A percentile compares a stretch with the other conserved stretches of the same genome.
Conservation (phyloP, 495 filamentous ascomycete genomes). For the Jackrogersella multiformis region DNA sequence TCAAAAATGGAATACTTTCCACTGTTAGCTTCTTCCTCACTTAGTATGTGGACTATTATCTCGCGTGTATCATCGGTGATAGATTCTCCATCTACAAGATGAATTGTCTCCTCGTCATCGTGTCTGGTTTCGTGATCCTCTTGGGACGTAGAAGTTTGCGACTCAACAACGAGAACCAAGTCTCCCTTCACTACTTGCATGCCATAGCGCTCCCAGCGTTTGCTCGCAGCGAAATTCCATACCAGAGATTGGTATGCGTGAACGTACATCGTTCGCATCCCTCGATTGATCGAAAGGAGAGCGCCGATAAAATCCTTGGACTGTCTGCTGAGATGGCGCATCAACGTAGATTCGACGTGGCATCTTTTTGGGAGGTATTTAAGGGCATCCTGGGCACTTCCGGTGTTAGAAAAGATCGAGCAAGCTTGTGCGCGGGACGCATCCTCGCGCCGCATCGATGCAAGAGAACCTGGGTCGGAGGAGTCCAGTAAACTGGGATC, state of each 20-base stretch:
- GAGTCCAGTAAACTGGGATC: slow-evolving; percentile 61
- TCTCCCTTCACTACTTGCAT: slow-evolving; percentile 82
- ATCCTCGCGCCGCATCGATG: slow-evolving; percentile 66
- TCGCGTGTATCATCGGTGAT: slow-evolving; percentile 71
- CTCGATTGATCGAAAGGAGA: slow-evolving; percentile 75
- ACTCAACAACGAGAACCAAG: slow-evolving; percentile 72
- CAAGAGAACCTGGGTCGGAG: slow-evolving; percentile 44
- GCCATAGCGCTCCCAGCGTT: slow-evolving; percentile 79
- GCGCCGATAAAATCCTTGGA: slow-evolving; percentile 78
- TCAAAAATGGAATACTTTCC: slow-evolving; percentile 86
- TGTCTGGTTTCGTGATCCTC: slow-evolving; percentile 35
- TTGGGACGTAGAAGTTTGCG: slow-evolving; percentile 34
- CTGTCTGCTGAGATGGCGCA: slow-evolving; percentile 70
- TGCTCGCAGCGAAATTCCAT: slow-evolving; percentile 85
- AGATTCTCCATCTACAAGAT: slow-evolving; percentile 74
- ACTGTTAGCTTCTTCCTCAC: slow-evolving; percentile 78
- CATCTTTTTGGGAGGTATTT: slow-evolving; percentile 80
- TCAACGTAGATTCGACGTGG: slow-evolving; percentile 78
- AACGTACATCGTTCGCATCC: slow-evolving; percentile 90
- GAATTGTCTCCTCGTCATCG: slow-evolving; percentile 45
- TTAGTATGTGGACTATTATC: slow-evolving; percentile 77
- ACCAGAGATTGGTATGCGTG: slow-evolving; percentile 95
- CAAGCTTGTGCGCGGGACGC: slow-evolving; percentile 78
- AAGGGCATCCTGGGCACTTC: slow-evolving; percentile 65
- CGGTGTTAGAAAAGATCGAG: slow-evolving; percentile 69